phyloP scores from a whole-genome alignment of 2,329 filamentous ascomycete species.

The Gliomastix tumulicola region DNA sequence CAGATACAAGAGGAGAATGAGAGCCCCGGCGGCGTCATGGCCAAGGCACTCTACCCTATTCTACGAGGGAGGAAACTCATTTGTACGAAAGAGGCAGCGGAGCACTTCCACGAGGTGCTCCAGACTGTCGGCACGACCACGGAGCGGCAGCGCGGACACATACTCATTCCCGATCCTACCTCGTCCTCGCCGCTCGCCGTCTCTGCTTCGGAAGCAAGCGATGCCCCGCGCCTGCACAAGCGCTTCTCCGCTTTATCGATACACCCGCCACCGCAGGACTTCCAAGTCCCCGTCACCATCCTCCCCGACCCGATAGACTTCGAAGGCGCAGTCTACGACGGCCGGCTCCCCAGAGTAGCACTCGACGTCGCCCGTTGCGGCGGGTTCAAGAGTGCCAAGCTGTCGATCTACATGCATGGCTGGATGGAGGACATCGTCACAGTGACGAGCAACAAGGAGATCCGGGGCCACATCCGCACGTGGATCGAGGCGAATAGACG shows the following conservation, averaged over 20 bases:
- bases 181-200: slow-evolving; percentile 2
- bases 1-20: slow-evolving; percentile 26
- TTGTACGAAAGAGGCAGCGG: slow-evolving; percentile 28
- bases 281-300: slow-evolving; percentile 26
- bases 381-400: slow-evolving; percentile 25
- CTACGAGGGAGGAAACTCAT: slow-evolving; percentile 21
- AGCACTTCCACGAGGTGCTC: slow-evolving; percentile 28
- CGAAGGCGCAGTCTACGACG: slow-evolving; percentile 11
- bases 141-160: slow-evolving; percentile 23
- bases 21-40: slow-evolving; percentile 20
- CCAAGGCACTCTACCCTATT: slow-evolving; percentile 24
- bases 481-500: slow-evolving; percentile 22
- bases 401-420: slow-evolving; percentile 30
- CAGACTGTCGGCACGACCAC: slow-evolving; percentile 26
- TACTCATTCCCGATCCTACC: slow-evolving; percentile 19
- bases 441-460: slow-evolving; percentile 32
- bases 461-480: slow-evolving; percentile 23
- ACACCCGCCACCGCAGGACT: slow-evolving; percentile 17
- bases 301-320: slow-evolving; percentile 16
- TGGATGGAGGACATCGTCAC: slow-evolving; percentile 25
- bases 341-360: slow-evolving; percentile 21
- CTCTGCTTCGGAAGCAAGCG: background rate
- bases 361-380: slow-evolving; percentile 21
- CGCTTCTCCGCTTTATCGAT: slow-evolving; percentile 24
- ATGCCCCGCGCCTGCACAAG: slow-evolving; percentile 10